A percentile compares a stretch with the other conserved stretches of the same genome.
phyloP scores from a whole-genome alignment of 2,329 filamentous ascomycete genomes.

The Ceratocystis destructans region DNA sequence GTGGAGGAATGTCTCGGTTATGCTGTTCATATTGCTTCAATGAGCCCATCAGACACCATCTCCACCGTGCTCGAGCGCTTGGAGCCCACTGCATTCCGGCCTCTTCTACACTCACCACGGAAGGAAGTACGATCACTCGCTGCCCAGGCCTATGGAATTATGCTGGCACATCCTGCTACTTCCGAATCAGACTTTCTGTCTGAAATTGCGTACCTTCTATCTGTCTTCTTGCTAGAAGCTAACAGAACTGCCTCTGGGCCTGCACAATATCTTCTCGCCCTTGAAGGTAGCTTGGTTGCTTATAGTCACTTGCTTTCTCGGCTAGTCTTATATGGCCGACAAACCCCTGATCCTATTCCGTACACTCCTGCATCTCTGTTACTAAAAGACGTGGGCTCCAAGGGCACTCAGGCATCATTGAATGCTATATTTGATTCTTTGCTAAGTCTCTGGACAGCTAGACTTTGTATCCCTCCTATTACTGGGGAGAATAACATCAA shows the following conservation, averaged over 20 bases:
- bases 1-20: constrained; percentile 37
- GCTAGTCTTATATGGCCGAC: constrained; percentile 31
- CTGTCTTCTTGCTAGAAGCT: constrained; percentile 32
- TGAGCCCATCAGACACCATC: constrained; percentile 31
- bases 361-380: constrained; percentile 27
- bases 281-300: constrained; percentile 36
- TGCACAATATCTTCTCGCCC: constrained; percentile 29
- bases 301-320: constrained; percentile 34
- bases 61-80: constrained; percentile 12
- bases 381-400: constrained; percentile 22
- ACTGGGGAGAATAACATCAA: constrained; percentile 16
- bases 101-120: constrained; percentile 57
- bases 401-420: constrained; percentile 28
- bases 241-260: constrained; percentile 31
- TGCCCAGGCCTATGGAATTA: constrained; percentile 59
- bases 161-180: constrained; percentile 51
- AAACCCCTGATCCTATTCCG: constrained; percentile 22
- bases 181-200: constrained; percentile 25
- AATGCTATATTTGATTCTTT: constrained; percentile 34
- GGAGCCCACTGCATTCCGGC: constrained; percentile 40
- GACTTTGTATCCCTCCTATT: constrained; percentile 28
- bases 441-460: constrained; percentile 35
- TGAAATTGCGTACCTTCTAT: constrained; percentile 26
- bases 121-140: constrained; percentile 51
- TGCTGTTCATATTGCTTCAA: constrained; percentile 41